These are phyloP conservation scores for Cytospora piceae DNA, from an alignment of 2,329 filamentous ascomycete species.

Conservation along the genomic window DNA sequence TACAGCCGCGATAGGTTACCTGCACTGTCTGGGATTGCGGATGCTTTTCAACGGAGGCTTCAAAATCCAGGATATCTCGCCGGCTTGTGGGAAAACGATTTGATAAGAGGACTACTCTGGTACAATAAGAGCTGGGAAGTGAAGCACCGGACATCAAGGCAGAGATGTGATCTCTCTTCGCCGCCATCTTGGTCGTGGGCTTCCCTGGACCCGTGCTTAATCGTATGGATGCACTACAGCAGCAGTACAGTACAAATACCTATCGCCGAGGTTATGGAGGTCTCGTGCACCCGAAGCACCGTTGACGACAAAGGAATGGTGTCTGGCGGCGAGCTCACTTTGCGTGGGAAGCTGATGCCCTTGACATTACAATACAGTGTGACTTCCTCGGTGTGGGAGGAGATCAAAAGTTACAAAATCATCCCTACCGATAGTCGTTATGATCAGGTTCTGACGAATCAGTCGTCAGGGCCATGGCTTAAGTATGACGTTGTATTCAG, in stretches of 20 bases:
- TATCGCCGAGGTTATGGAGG: neutral
- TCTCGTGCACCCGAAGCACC: neutral
- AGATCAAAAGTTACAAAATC: neutral
- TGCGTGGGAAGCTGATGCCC: neutral
- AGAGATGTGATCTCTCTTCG: neutral
- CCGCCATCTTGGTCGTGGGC: conserved; percentile 4
- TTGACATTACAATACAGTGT: neutral
- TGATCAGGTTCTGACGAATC: too few relatives aligned
- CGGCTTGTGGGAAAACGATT: neutral
- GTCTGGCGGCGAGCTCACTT: neutral
- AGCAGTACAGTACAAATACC: neutral
- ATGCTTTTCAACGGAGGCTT: neutral
- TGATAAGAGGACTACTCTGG: neutral
- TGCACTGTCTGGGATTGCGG: neutral
- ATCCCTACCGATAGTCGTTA: too few relatives aligned
- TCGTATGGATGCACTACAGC: too few relatives aligned
- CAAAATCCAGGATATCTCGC: neutral
- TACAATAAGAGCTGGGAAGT: neutral
- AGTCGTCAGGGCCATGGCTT: too few relatives aligned
- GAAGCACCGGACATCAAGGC: neutral
- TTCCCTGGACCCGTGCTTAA: too few relatives aligned
- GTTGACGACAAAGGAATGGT: neutral
- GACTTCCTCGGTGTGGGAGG: too few relatives aligned
- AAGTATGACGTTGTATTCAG: neutral
- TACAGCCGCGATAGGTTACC: neutral